Conservation (phyloP, 805 yeast species). For the Ogataea philodendri region DNA sequence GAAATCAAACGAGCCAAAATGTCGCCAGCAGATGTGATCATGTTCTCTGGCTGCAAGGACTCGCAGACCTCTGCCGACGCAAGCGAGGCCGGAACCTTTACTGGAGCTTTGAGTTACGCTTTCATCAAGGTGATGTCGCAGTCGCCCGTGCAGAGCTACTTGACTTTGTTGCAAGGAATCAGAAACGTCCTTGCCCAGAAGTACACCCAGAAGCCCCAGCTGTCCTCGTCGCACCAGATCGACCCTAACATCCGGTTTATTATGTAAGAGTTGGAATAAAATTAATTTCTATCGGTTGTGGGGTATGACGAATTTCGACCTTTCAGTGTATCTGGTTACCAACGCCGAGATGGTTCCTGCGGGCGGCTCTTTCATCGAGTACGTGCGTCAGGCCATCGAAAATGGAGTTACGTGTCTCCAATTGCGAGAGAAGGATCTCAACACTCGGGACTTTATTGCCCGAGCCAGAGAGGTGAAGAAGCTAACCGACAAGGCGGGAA, state of each 20-base stretch:
- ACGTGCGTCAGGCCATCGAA: constrained; percentile 59
- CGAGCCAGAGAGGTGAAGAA: constrained; percentile 60
- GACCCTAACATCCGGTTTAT: constrained; percentile 48
- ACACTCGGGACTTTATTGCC: constrained; percentile 63
- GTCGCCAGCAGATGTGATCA: constrained; percentile 74
- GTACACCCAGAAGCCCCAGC: constrained; percentile 81
- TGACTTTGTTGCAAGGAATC: constrained; percentile 68
- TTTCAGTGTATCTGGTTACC: constrained; percentile 74
- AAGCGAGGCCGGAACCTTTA: constrained; percentile 61
- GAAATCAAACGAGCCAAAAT: constrained; percentile 53
- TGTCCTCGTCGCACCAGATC: constrained; percentile 78
- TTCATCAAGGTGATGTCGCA: constrained; percentile 61
- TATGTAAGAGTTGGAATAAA: constrained; percentile 24
- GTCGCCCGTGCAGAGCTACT: constrained; percentile 65
- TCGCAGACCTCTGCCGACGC: constrained; percentile 85
- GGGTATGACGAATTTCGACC: constrained; percentile 38
- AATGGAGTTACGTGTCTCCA: constrained; percentile 83
- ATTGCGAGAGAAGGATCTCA: constrained; percentile 72
- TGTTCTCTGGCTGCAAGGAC: constrained; percentile 81
- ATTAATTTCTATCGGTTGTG: constrained; percentile 3
- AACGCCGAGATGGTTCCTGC: constrained; percentile 73
- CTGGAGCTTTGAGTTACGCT: constrained; percentile 87
- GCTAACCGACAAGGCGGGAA: constrained; percentile 54
- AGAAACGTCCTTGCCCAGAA: constrained; percentile 59
- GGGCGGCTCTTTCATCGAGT: constrained; percentile 52